Evolutionary conservation across 2,329 filamentous ascomycete genomes (phyloP).

Genomic region (Graphilbum fragrans): DNA sequence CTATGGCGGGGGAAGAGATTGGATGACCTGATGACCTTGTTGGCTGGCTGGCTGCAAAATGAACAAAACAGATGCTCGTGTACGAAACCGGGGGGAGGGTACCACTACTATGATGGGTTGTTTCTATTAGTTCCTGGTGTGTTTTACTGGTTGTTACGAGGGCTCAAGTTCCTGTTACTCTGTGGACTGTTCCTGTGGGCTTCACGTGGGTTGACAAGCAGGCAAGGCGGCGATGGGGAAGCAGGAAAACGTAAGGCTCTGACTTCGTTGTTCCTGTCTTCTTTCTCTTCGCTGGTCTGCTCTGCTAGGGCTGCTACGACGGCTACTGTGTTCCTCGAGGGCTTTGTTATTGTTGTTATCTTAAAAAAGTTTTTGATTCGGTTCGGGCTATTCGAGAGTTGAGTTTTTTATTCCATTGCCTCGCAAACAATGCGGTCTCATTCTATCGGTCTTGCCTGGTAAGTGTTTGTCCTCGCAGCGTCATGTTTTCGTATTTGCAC

Average conservation of each 20-base stretch:
- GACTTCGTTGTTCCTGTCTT: no score
- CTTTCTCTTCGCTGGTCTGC: not conserved
- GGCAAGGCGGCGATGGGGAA: no score
- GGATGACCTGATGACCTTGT: conserved; percentile 6
- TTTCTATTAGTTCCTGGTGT: not conserved
- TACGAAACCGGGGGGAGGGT: not conserved
- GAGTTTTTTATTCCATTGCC: no score
- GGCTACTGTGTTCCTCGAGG: conserved; percentile 11
- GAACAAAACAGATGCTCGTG: conserved; percentile 2
- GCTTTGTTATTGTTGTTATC: conserved; percentile 3
- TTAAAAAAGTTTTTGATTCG: not conserved
- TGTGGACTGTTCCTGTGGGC: not conserved
- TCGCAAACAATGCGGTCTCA: no score
- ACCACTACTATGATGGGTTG: not conserved
- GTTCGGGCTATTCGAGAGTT: not conserved
- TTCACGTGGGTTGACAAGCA: not conserved
- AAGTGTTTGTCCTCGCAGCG: no score
- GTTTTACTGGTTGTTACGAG: not conserved
- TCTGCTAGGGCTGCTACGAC: conserved; percentile 6
- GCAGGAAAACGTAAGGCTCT: not conserved
- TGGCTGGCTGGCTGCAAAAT: conserved; percentile 4
- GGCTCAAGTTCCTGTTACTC: not conserved
- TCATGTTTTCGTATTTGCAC: no score
- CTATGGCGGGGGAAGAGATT: conserved; percentile 1
- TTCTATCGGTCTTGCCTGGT: no score